phyloP scores from a whole-genome alignment of 768 basidiomycete species.

The Lanmaoa rubissima region DNA sequence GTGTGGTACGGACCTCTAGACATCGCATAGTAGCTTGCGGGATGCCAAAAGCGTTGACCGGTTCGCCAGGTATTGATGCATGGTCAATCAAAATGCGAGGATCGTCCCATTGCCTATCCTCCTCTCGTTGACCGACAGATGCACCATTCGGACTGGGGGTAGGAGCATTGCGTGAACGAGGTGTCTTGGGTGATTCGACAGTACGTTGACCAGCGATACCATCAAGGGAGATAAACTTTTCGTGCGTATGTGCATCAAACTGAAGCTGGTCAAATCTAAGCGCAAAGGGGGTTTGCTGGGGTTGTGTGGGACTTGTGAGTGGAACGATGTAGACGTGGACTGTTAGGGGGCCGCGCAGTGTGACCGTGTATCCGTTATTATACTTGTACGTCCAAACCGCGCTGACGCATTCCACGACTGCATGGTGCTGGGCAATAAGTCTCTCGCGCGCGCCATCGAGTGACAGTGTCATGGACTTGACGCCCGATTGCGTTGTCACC shows the following conservation, averaged over 20 bases:
- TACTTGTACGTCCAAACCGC: conserved; percentile 85
- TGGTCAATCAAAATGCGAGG: conserved; percentile 56
- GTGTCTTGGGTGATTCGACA: conserved; percentile 42
- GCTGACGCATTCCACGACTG: conserved; percentile 64
- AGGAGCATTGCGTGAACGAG: conserved; percentile 32
- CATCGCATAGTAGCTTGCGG: conserved; percentile 89
- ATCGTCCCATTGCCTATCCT: conserved; percentile 67
- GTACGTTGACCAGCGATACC: conserved; percentile 51
- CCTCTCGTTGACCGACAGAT: conserved; percentile 36
- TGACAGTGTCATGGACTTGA: conserved; percentile 77
- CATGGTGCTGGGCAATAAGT: conserved; percentile 42
- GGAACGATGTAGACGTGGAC: conserved; percentile 52
- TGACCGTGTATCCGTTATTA: conserved; percentile 74
- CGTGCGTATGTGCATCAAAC: conserved; percentile 71
- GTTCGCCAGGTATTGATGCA: conserved; percentile 74
- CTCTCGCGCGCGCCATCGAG: conserved; percentile 78
- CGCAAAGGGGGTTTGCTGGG: conserved; percentile 25
- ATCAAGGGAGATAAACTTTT: conserved; percentile 72
- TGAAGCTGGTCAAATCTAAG: conserved; percentile 72
- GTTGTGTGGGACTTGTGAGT: conserved; percentile 11
- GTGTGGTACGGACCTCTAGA: conserved; percentile 56
- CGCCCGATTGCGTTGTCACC: conserved; percentile 81
- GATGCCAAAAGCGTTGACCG: conserved; percentile 86
- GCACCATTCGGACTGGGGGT: conserved; percentile 35
- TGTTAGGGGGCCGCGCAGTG: conserved; percentile 70